A percentile compares a stretch with the other conserved stretches of the same genome.
phyloP scores from a whole-genome alignment of 2,329 filamentous ascomycete genomes.

The Aspergillus flavus region DNA sequence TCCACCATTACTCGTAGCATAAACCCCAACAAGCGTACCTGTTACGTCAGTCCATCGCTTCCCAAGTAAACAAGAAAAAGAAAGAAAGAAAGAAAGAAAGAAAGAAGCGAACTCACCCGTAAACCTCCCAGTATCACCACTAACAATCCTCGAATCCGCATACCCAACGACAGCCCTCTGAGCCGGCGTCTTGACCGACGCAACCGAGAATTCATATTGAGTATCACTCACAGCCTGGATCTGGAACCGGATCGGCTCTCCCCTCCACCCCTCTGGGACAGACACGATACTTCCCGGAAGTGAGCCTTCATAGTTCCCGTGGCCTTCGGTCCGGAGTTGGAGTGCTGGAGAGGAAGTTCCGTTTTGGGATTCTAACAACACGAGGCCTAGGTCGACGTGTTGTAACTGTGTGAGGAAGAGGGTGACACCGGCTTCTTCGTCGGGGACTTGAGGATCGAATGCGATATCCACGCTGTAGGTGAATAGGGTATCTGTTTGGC shows the following conservation, averaged over 20 bases:
- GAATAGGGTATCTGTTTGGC: slow-evolving; percentile 9
- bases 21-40: slow-evolving; percentile 8
- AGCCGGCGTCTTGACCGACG: not conserved
- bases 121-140: slow-evolving; percentile 6
- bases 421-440: slow-evolving; percentile 10
- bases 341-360: not conserved
- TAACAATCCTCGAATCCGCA: slow-evolving; percentile 3
- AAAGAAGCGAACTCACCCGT: not conserved
- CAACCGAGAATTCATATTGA: not conserved
- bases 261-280: not conserved
- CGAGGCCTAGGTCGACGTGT: slow-evolving; percentile 10
- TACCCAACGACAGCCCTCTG: not conserved
- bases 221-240: slow-evolving; percentile 4
- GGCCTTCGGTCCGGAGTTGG: slow-evolving; percentile 3
- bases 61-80: not conserved
- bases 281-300: not conserved
- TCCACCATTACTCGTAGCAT: slow-evolving; percentile 7
- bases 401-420: slow-evolving; percentile 7
- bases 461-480: slow-evolving; percentile 8
- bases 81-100: too few relatives aligned
- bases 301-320: not conserved
- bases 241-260: not conserved
- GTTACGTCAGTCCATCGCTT: not conserved
- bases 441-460: not conserved
- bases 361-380: not conserved